These are phyloP conservation scores for Salvia miltiorrhiza DNA, from an alignment of 257 asterid species.

Conservation along the genomic window DNA sequence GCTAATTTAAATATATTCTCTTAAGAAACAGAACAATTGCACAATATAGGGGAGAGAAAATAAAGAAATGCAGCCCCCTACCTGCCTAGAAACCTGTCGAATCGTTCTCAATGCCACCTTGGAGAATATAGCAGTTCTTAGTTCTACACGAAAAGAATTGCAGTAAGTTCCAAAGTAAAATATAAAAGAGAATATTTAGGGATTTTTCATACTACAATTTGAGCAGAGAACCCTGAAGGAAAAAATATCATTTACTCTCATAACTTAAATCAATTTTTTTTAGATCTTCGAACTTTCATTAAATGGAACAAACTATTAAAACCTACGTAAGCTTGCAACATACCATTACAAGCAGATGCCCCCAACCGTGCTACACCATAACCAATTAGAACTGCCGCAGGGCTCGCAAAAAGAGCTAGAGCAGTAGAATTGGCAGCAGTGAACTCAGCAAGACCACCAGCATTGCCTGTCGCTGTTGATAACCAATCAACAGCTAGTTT, in stretches of 20 bases:
- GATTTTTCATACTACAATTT: background rate
- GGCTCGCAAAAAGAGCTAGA: slow-evolving; percentile 78
- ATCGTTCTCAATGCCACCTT: slow-evolving; percentile 94
- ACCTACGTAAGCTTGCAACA: slow-evolving; percentile 5
- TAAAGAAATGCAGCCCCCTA: slow-evolving; percentile 23
- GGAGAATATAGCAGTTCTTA: slow-evolving; percentile 92
- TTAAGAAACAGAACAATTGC: background rate
- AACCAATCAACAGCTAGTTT: slow-evolving; percentile 97
- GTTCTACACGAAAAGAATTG: slow-evolving; percentile 45
- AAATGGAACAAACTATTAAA: background rate
- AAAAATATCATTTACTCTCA: background rate
- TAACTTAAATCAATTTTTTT: background rate
- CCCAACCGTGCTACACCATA: slow-evolving; percentile 93
- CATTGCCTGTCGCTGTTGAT: slow-evolving; percentile 66
- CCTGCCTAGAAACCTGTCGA: slow-evolving; percentile 91
- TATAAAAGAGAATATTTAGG: background rate
- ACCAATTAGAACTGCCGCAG: slow-evolving; percentile 86
- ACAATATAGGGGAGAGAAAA: background rate
- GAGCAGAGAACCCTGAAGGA: background rate
- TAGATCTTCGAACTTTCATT: background rate
- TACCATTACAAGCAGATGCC: slow-evolving; percentile 91
- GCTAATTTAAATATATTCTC: background rate
- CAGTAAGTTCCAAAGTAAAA: slow-evolving; percentile 16
- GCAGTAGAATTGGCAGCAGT: slow-evolving; percentile 73
- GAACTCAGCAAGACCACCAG: slow-evolving; percentile 73